Evolutionary conservation across 2,329 filamentous ascomycete genomes (phyloP), one percentile per base, ranked within the genome.

Genomic region (Paradendryphiella salina): DNA sequence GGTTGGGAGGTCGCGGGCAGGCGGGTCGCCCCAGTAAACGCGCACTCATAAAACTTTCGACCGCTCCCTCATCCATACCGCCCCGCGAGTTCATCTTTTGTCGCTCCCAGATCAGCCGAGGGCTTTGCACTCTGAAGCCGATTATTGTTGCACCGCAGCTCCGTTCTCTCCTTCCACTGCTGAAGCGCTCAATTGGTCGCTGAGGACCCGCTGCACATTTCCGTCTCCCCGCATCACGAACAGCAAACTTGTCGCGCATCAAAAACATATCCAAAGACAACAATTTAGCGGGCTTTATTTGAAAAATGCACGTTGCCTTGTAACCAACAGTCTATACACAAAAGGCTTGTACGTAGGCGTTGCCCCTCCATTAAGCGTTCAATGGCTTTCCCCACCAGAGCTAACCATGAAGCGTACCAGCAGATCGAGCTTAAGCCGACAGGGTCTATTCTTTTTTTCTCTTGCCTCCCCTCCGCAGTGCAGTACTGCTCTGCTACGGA

Each of bases 331-430:
- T 57, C 46, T 66, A 49, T 60, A 59, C 59, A 65, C 64, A 57
- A 67, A 32, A 48, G 45, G 61, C 58, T 61, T 63, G 66, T 70
- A 67, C 53, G 69, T 66, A 57, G 60, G 49, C 57, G 46, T 46
- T 52, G 44, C 49, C 49, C 49, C 49, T 52, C 61, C 54, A 46
- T 46, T 57, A 63, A 60, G 60, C 59, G 33, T 52, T 51, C 52
- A 42, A 44, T 56, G 46, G 51, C 56, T 64, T 55, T 59, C 46
- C 55, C 54, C 50, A 55, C 59, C 43, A 62, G 46, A 64, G 64
- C 70, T 73, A 69, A 73, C 61, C 56, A 69, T 66, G 65, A 46
- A 45, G 47, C 51, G 51, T 57, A 50, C 58, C 58, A 57, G 54
- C 66, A 71, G 61, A 66, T 53, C 59, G 58, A 70, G 59, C 56